Evolutionary conservation across 768 basidiomycete species (phyloP).

Genomic region (Terana coerulea): DNA sequence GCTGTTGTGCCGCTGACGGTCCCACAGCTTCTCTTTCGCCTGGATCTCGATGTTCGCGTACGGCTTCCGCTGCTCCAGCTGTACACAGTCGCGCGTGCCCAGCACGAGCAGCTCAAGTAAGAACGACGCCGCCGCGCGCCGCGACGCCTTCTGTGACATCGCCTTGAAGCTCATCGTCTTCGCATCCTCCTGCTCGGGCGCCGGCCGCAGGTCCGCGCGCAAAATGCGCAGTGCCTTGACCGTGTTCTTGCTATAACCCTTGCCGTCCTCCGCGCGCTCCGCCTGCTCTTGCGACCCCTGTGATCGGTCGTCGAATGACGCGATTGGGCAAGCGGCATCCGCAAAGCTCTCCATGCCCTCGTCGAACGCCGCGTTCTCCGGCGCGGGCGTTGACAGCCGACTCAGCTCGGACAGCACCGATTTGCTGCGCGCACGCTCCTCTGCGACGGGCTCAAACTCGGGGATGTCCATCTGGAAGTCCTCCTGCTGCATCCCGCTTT

Average conservation of each 20-base stretch:
- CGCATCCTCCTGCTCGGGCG: constrained; percentile 42
- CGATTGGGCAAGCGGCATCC: constrained; percentile 71
- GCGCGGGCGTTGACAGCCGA: constrained; percentile 61
- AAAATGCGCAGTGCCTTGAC: constrained; percentile 77
- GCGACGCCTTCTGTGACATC: constrained; percentile 80
- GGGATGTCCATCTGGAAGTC: too few relatives aligned
- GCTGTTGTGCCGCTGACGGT: constrained; percentile 54
- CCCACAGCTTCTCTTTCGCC: constrained; percentile 85
- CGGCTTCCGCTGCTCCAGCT: constrained; percentile 65
- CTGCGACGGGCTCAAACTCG: background rate
- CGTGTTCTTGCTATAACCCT: constrained; percentile 87
- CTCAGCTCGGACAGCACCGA: constrained; percentile 57
- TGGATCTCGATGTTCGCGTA: constrained; percentile 86
- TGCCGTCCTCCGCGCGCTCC: constrained; percentile 48
- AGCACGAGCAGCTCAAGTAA: constrained; percentile 97
- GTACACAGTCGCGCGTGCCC: constrained; percentile 87
- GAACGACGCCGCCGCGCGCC: constrained; percentile 90
- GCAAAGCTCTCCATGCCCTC: constrained; percentile 67
- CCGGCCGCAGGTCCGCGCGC: constrained; percentile 63
- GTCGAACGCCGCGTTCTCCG: constrained; percentile 45
- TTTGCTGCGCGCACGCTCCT: constrained; percentile 36
- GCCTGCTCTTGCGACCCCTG: constrained; percentile 46
- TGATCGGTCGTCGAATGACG: constrained; percentile 70
- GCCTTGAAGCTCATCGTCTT: constrained; percentile 74
- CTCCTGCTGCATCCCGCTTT: too few relatives aligned